Conservation (phyloP, 257 asterid species). For the Solanum virginianum region DNA sequence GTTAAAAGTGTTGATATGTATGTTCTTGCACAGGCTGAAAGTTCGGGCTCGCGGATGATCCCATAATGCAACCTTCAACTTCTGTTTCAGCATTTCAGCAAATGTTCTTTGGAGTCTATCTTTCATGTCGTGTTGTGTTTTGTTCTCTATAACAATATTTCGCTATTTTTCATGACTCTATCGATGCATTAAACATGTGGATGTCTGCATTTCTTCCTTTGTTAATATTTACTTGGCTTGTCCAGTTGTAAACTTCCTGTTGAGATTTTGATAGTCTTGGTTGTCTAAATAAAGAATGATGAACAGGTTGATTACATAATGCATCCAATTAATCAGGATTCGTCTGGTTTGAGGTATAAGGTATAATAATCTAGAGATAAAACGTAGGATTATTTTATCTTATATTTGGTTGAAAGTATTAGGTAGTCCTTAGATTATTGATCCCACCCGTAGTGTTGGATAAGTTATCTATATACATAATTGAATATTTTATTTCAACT, state of each 20-base stretch:
- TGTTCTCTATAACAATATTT: background rate
- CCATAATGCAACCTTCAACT: background rate
- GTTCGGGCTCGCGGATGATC: background rate
- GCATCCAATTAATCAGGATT: background rate
- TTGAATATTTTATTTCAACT: too few relatives aligned
- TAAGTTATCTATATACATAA: too few relatives aligned
- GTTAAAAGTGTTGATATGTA: background rate
- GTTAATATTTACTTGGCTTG: background rate
- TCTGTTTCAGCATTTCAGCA: background rate
- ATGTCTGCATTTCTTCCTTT: background rate
- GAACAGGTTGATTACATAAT: background rate
- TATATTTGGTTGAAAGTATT: too few relatives aligned
- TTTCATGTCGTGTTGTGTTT: background rate
- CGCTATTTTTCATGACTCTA: background rate
- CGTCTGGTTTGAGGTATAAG: too few relatives aligned
- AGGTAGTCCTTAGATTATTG: too few relatives aligned
- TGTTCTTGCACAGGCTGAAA: slow-evolving; percentile 23
- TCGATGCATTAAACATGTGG: background rate
- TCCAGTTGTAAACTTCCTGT: background rate
- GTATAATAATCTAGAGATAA: too few relatives aligned
- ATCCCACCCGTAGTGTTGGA: too few relatives aligned
- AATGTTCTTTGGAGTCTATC: background rate
- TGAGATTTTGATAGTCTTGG: background rate
- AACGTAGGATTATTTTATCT: too few relatives aligned
- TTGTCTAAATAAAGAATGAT: background rate